Evolutionary conservation across 164 flowering plant species (phyloP), one percentile per base, ranked within the genome.

Genomic region (Magnolia officinalis): DNA sequence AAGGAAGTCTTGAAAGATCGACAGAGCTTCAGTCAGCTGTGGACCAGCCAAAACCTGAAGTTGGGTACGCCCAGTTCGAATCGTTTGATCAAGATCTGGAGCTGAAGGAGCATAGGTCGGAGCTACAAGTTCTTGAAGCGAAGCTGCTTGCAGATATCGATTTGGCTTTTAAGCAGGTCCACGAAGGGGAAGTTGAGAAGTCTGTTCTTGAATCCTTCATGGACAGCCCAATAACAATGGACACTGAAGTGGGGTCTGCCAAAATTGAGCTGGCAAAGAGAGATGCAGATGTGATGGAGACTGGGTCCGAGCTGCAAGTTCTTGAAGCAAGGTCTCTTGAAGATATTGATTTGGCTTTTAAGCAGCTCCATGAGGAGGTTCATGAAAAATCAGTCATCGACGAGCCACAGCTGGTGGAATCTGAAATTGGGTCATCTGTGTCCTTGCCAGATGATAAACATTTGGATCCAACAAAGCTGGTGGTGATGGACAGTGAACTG

Each of bases 61-160:
- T 11, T 58, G 14, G 18, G 19, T 23, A 20, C 2, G 10, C 8
- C 18, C 4, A 51, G 67, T n/a, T 59, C 2, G 76, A 67, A 29
- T 19, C 0, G 68, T 55, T 10, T 21, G 63, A 76, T 69, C 59
- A 9, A 72, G 7, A 31, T 68, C 14, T 26, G 49, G 68, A 78
- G 71, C 14, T 50, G 45, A 67, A 13, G 67, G 72, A 73, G 50
- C 23, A 45, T 50, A 65, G 45, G 64, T 70, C 31, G 0, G 71
- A 74, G 58, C 10, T 61, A 61, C 81, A 74, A 63, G 74, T 64
- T 73, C 45, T 63, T 72, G 83, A 78, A 73, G 78, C 83, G 68
- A 75, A 76, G 10, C 70, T 71, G 4, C n/a, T 74, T 50, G 82
- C 71, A 75, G 83, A 78, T 74, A 61, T 75, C 72, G 74, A 75